These are phyloP conservation scores for Leishmania martiniquensis DNA, from an alignment of 208 protist genomes.

Conservation along the genomic window DNA sequence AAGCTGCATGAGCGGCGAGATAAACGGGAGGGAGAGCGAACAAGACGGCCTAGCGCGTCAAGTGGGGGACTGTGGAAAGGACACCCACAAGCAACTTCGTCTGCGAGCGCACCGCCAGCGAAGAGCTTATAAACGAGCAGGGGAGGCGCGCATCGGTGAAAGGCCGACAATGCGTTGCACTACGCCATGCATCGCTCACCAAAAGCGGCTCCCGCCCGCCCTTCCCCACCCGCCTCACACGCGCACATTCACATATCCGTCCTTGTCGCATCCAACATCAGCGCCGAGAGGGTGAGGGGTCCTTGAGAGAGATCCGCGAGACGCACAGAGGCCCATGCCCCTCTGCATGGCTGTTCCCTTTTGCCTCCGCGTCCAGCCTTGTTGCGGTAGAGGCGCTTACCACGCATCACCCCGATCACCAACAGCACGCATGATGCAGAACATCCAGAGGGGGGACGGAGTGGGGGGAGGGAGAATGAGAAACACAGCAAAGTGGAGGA, in stretches of 20 bases:
- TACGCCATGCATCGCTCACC: not conserved
- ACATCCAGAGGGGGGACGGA: not conserved
- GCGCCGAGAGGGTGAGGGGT: not conserved
- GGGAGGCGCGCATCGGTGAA: not conserved
- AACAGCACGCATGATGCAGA: not conserved
- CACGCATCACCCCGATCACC: not conserved
- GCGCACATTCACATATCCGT: not conserved
- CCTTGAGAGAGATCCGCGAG: not conserved
- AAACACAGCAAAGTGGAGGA: conserved; percentile 10
- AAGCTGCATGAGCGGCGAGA: not conserved
- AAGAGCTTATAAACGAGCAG: not conserved
- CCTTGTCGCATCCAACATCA: not conserved
- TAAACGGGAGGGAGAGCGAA: not conserved
- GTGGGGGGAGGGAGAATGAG: not conserved
- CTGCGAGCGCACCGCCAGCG: too few species aligned
- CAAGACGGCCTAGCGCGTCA: too few species aligned
- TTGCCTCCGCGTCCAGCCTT: not conserved
- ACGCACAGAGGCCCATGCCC: not conserved
- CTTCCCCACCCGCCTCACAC: too few species aligned
- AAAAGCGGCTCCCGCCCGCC: not conserved
- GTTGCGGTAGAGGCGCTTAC: not conserved
- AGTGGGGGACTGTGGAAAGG: not conserved
- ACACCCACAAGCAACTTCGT: not conserved
- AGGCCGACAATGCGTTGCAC: not conserved
- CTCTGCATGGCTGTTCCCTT: not conserved